phyloP scores from a whole-genome alignment of 169 alveolate species.

The Cryptosporidium muris region DNA sequence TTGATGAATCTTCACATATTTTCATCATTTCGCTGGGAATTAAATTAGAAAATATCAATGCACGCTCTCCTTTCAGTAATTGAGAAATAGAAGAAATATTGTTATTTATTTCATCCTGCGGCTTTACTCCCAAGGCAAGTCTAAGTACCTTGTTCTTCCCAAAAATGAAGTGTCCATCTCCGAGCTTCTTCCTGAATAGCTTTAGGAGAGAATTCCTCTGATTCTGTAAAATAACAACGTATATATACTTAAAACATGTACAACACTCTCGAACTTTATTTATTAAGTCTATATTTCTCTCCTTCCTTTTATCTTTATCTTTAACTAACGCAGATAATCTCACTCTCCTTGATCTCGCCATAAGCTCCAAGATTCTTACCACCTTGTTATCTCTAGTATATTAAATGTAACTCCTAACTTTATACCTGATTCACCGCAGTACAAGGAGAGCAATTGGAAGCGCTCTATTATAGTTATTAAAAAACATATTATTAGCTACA shows the following conservation, averaged over 20 bases:
- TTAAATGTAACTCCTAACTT: no score
- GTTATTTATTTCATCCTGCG: constrained; percentile 73
- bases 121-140: constrained; percentile 77
- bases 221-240: constrained; percentile 74
- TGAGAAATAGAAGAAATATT: constrained; percentile 76
- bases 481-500: neutral
- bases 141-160: constrained; percentile 82
- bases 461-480: no score
- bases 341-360: constrained; percentile 49
- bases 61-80: constrained; percentile 47
- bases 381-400: neutral
- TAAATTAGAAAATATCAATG: constrained; percentile 40
- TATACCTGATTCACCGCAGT: no score
- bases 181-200: constrained; percentile 70
- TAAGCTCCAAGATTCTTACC: neutral
- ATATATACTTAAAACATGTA: constrained; percentile 62
- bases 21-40: constrained; percentile 23
- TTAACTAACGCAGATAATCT: constrained; percentile 2
- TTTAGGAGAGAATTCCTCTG: constrained; percentile 79
- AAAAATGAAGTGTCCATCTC: constrained; percentile 74
- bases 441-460: no score
- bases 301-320: constrained; percentile 33
- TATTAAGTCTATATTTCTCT: constrained; percentile 46
- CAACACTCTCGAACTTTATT: constrained; percentile 42
- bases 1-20: constrained; percentile 24